These are phyloP conservation scores for Kwoniella dendrophila DNA, from an alignment of 768 basidiomycete genomes.

Conservation along the genomic window DNA sequence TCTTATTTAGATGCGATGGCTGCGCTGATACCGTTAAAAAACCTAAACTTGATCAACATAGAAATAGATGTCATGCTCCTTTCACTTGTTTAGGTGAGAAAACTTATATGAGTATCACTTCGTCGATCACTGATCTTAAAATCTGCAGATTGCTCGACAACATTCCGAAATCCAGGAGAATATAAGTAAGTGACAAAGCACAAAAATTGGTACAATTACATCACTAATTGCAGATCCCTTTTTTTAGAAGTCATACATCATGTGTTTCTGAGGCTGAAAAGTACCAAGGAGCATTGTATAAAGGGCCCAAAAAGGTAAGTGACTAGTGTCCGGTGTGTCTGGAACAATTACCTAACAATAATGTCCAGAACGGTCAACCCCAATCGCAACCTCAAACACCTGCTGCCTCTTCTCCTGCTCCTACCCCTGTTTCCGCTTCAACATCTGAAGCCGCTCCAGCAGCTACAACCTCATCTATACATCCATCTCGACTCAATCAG, in stretches of 20 bases:
- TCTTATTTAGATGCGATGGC: slow-evolving; percentile 67
- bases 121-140: slow-evolving; percentile 8
- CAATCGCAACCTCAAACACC: slow-evolving; percentile 7
- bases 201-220: not conserved
- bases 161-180: slow-evolving; percentile 71
- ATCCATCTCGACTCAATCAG: slow-evolving; percentile 56
- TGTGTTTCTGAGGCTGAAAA: slow-evolving; percentile 93
- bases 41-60: slow-evolving; percentile 84
- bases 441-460: slow-evolving; percentile 34
- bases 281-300: slow-evolving; percentile 84
- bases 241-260: slow-evolving; percentile 62
- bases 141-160: slow-evolving; percentile 85
- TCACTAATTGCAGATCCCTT: not conserved
- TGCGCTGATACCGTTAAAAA: slow-evolving; percentile 90
- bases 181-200: slow-evolving; percentile 70
- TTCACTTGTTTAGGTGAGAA: slow-evolving; percentile 55
- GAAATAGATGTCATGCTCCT: slow-evolving; percentile 47
- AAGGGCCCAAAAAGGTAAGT: slow-evolving; percentile 68
- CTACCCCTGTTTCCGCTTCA: slow-evolving; percentile 26
- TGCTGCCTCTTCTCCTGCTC: slow-evolving; percentile 12
- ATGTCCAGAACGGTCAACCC: slow-evolving; percentile 11
- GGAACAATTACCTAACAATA: not conserved
- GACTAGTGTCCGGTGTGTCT: no score
- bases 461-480: slow-evolving; percentile 61
- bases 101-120: not conserved